Evolutionary conservation across 495 filamentous ascomycete genomes (phyloP), one percentile per base, ranked within the genome.

Genomic region (Chaetomium fimeti): DNA sequence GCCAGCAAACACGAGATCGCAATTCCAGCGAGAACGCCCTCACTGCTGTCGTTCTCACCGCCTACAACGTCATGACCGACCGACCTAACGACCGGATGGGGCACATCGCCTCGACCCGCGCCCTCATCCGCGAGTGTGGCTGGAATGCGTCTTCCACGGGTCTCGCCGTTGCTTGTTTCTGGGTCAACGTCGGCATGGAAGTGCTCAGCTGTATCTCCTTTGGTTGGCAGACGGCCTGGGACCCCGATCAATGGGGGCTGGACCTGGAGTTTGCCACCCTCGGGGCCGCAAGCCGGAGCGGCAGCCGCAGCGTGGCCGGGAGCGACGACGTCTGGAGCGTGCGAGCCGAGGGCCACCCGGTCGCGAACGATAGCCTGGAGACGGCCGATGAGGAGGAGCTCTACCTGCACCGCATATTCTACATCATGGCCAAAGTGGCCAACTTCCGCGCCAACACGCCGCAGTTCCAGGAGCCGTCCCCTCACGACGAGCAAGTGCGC

Each of bases 401-500:
- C n/a, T 98, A 94, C 94, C 87, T 89, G 8, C 87, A 97, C 72
- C 85, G 90, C 29, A 94, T 97, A 59, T 81, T 97, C 38, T 98
- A 92, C 73, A 89, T 97, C 64, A 83, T 96, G 51, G 93, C 90
- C 47, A 97, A 97, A 72, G 84, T 97, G 40, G 82, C 86, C 59
- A 93, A 93, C 70, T 93, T 97, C 72, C 86, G 88, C 32, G 87
- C 89, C 24, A 84, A 83, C 36, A 83, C 85, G 7, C 85, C 87
- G 4, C 80, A 81, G 25, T 82, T 85, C 51, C 83, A 85, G 47
- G 85, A 87, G 32, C 69, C 82, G 1, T 83, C 82, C 29, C 84
- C 82, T 8, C 79, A 84, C 58, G 80, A 85, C 43, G 84, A 88
- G 69, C 84, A 90, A 45, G 78, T 87, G 42, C 81, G 85, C 51